Base-by-base conservation (phyloP, 164 flowering plant species). In the Santalum album region DNA sequence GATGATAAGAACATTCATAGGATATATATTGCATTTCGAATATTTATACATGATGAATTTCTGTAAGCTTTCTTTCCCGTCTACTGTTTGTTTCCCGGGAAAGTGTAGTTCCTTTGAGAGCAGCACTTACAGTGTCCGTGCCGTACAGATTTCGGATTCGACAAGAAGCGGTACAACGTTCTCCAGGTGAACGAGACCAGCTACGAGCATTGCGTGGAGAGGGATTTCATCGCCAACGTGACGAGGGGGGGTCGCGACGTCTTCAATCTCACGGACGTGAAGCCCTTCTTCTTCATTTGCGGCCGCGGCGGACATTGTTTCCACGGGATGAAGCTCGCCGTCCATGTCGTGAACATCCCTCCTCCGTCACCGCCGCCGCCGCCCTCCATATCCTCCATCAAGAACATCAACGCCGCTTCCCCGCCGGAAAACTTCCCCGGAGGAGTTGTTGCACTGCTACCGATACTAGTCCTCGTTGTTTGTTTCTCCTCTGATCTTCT, bases 241-340 rank as follows among this genome's bases (percentile, higher is more conserved):
- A 42, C 45, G 6, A 17, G 45, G 21, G 45, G 45, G 4, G 45
- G 45, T 21, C 45, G 45, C 45, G 45, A 42, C 45, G 45, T 42
- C 45, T 42, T 42, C 45, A 42, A 42, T 11, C 45, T 42, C 45
- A 42, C 45, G 21, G 45, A 42, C 21, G 21, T 10, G 4, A 42
- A 18, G 45, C 45, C 45, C 21, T 42, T 17, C 21, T 42, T 17
- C 45, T 42, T 42, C 45, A 42, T 42, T 21, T 42, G 45, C 45
- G 19, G 21, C 45, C 7, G 21, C 45, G 45, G 21, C 5, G 21
- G 21, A 5, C 21, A 17, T 21, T 42, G 45, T 21, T n/a, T 17
- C 45, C 6, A 18, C 21, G 45, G 45, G 4, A 42, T 42, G 45
- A 42, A 42, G 45, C 45, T 42, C 45, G 19, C 45, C 21, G 21